Evolutionary conservation across 2,329 filamentous ascomycete genomes (phyloP).

Genomic region (Teratosphaeria epicoccoides): DNA sequence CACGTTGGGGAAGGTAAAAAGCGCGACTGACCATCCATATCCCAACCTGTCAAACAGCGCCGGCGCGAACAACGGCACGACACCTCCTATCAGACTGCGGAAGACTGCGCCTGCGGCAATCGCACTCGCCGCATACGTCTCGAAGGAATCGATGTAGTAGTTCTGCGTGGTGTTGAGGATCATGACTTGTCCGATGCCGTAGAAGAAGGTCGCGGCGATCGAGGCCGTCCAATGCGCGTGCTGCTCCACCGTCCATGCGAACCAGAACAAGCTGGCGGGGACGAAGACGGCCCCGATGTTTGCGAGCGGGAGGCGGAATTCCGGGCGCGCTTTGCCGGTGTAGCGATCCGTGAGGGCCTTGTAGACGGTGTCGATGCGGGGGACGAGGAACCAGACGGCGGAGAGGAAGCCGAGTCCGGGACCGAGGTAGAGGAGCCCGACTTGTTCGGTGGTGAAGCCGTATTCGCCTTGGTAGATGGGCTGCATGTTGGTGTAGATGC

Average conservation of each 20-base stretch:
- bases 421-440: constrained; percentile 36
- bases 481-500: constrained; percentile 40
- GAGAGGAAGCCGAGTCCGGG: constrained; percentile 35
- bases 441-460: constrained; percentile 36
- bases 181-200: constrained; percentile 43
- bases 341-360: constrained; percentile 33
- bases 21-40: constrained; percentile 36
- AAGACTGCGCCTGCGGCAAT: constrained; percentile 42
- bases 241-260: constrained; percentile 34
- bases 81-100: constrained; percentile 35
- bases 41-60: constrained; percentile 34
- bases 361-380: constrained; percentile 39
- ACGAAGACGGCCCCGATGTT: constrained; percentile 37
- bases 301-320: constrained; percentile 36
- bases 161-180: constrained; percentile 45
- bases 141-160: constrained; percentile 44
- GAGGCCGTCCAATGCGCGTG: constrained; percentile 33
- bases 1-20: no score
- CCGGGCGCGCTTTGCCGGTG: constrained; percentile 31
- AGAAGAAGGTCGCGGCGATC: constrained; percentile 36
- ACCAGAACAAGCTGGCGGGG: constrained; percentile 34
- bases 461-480: constrained; percentile 35
- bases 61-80: constrained; percentile 38
- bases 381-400: constrained; percentile 37
- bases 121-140: constrained; percentile 40